Percentiles rank a stretch among this genome's conserved stretches.
Conservation (phyloP, 176 grass and related monocot species). For the Aegilops longissima region DNA sequence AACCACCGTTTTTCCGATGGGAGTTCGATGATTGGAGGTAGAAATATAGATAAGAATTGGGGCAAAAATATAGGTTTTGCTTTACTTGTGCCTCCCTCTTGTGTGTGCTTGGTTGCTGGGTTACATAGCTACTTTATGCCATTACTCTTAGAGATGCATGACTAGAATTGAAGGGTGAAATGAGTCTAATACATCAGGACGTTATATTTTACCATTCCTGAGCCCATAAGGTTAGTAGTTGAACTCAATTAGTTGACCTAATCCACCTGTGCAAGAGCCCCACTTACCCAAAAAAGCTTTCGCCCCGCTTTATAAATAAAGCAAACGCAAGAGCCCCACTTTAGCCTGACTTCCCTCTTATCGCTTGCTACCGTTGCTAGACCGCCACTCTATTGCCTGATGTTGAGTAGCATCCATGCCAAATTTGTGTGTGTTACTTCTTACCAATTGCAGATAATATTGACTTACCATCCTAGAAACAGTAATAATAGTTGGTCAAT, state of each 20-base stretch:
- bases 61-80: background rate
- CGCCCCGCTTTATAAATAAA: too few species aligned
- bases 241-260: background rate
- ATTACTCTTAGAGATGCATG: background rate
- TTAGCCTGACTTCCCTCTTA: background rate
- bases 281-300: background rate
- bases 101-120: background rate
- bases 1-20: background rate
- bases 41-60: background rate
- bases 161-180: background rate
- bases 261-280: background rate
- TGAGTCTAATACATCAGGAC: background rate
- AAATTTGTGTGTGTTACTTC: slow-evolving; percentile 7
- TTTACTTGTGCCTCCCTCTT: background rate
- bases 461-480: slow-evolving; percentile 12
- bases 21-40: background rate
- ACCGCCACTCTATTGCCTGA: background rate
- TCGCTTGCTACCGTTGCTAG: background rate
- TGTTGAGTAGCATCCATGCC: background rate
- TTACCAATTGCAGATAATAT: background rate
- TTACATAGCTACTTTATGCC: background rate
- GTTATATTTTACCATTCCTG: slow-evolving; percentile 10
- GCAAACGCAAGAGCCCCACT: background rate
- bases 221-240: background rate
- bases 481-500: background rate